Evolutionary conservation across 2,329 filamentous ascomycete species (phyloP), one percentile per base, ranked within the genome.

Genomic region (Aspergillus texensis): DNA sequence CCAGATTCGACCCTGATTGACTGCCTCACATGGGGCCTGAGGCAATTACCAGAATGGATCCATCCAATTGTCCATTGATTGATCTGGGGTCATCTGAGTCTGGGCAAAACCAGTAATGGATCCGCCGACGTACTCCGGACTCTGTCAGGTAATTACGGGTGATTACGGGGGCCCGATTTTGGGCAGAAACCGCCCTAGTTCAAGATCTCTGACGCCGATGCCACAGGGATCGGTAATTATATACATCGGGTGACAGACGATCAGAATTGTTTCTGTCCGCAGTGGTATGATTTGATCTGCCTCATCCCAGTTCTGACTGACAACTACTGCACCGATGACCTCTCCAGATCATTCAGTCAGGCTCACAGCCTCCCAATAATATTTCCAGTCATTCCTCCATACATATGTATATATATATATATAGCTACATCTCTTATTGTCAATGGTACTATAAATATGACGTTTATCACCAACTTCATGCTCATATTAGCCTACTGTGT

Each of bases 51-150:
- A 14, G 24, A 39, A 55, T 34, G 52, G 32, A 21, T 55, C 52
- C 52, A 34, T 54, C 46, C 46, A 50, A 52, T 52, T 32, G 52
- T 24, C 32, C 52, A 39, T 39, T 55, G 32, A 55, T 19, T 55
- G 52, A 55, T 39, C 32, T 36, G 52, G 52, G 52, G 52, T 55
- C 52, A 55, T 55, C 52, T 55, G 52, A 55, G 52, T 28, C 52
- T 39, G 52, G 52, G 52, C 32, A 39, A 54, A 46, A 36, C 32
- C 21, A 39, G 19, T n/a, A 54, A 28, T 54, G 52, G 52, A 36
- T 54, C 52, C 52, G 52, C 52, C 52, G 52, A 21, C n/a, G n/a
- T 36, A 54, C 52, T 54, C 52, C 52, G 52, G 52, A 19, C 32
- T 28, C 36, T 39, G 52, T 41, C 32, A 39, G 52, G 52, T 55